Evolutionary conservation across 148 eudicot species (phyloP).

Genomic region (Linanthus parryae): DNA sequence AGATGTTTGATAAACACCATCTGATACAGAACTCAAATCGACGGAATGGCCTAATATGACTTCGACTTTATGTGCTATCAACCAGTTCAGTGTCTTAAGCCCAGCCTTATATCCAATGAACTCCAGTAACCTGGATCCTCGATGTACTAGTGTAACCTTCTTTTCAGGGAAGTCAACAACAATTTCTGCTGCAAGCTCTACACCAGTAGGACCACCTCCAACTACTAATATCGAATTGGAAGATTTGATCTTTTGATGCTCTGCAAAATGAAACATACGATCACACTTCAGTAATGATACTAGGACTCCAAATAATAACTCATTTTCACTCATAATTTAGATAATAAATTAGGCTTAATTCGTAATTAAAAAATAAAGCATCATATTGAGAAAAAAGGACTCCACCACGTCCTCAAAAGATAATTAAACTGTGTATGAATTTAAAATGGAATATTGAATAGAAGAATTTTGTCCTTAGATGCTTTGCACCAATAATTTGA

Average conservation of each 20-base stretch:
- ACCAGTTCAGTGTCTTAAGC: conserved; percentile 37
- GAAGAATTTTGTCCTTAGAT: too few relatives aligned
- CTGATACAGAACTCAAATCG: conserved; percentile 17
- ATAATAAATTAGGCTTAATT: too few relatives aligned
- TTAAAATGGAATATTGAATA: too few relatives aligned
- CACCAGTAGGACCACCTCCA: conserved; percentile 66
- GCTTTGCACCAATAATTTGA: too few relatives aligned
- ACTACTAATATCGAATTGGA: conserved; percentile 32
- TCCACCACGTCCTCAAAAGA: too few relatives aligned
- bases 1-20: conserved; percentile 41
- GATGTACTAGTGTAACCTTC: conserved; percentile 42
- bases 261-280: too few relatives aligned
- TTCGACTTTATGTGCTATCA: conserved; percentile 38
- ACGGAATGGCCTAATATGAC: conserved; percentile 38
- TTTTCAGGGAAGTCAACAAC: conserved; percentile 38
- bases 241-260: conserved; percentile 24
- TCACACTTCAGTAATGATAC: too few relatives aligned
- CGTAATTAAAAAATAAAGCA: too few relatives aligned
- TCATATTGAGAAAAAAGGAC: too few relatives aligned
- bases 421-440: too few relatives aligned
- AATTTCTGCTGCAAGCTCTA: conserved; percentile 61
- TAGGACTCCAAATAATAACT: too few relatives aligned
- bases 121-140: conserved; percentile 43
- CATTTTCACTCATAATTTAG: too few relatives aligned
- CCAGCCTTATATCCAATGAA: conserved; percentile 45